These are phyloP conservation scores for Babesia sp. DNA, from an alignment of 169 alveolate species.

Conservation along the genomic window DNA sequence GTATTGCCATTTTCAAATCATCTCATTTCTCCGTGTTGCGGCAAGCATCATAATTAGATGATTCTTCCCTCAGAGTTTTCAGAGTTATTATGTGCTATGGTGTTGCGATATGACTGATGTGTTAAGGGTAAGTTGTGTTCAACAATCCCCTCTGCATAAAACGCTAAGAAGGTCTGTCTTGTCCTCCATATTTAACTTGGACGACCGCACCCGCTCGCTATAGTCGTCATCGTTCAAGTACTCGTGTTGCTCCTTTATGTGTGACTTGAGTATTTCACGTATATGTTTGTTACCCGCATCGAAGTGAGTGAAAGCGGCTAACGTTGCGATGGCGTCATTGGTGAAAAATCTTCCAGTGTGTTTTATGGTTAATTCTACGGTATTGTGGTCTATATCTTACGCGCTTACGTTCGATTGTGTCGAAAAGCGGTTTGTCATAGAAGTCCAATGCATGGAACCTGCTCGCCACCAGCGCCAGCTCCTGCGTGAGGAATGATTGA, in stretches of 20 bases:
- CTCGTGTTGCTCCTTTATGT: conserved; percentile 11
- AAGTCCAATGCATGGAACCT: conserved; percentile 9
- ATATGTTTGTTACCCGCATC: conserved; percentile 2
- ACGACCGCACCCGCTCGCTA: background rate
- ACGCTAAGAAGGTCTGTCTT: background rate
- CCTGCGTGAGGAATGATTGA: background rate
- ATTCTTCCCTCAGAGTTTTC: background rate
- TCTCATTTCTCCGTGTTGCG: background rate
- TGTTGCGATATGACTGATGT: background rate
- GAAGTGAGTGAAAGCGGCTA: conserved; percentile 18
- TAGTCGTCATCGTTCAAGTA: background rate
- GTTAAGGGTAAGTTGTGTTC: background rate
- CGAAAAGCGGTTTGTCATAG: conserved; percentile 10
- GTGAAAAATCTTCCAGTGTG: conserved; percentile 15
- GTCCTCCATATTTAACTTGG: background rate
- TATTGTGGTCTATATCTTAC: background rate
- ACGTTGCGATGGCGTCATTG: conserved; percentile 9
- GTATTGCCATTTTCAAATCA: background rate
- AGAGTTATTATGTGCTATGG: background rate
- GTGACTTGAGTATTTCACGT: background rate
- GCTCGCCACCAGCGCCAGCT: conserved; percentile 1
- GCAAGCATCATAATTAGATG: background rate
- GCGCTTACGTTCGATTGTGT: background rate
- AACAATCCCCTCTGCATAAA: background rate
- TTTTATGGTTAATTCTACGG: background rate